phyloP scores from a whole-genome alignment of 805 yeast genomes.

The Metschnikowia hibisci region DNA sequence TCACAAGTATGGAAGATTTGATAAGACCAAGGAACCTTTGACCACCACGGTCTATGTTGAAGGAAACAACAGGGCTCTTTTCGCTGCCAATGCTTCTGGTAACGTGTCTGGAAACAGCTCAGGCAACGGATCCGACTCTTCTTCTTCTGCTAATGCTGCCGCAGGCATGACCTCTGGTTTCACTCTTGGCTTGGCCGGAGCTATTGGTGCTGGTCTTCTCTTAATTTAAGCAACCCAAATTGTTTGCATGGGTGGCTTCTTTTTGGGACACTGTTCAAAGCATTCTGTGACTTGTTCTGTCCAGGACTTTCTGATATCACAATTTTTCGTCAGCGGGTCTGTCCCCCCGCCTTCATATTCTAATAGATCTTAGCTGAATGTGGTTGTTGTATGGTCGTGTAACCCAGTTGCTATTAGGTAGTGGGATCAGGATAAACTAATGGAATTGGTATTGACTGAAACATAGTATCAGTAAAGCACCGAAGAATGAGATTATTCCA shows the following conservation, averaged over 20 bases:
- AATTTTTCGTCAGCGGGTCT: not conserved
- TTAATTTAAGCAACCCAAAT: constrained; percentile 21
- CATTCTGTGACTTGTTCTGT: not conserved
- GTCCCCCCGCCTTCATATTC: not conserved
- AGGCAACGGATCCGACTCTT: constrained; percentile 21
- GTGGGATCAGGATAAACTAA: too few species aligned
- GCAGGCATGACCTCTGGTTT: constrained; percentile 16
- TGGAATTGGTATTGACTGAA: too few species aligned
- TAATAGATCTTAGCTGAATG: not conserved
- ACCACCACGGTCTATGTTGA: constrained; percentile 35
- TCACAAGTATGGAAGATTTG: constrained; percentile 33
- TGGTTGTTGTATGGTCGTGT: not conserved
- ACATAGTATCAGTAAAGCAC: too few species aligned
- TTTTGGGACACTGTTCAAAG: not conserved
- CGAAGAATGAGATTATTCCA: too few species aligned
- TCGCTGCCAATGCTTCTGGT: constrained; percentile 2
- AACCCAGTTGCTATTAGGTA: too few species aligned
- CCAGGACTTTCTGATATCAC: not conserved
- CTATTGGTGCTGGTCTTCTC: constrained; percentile 48
- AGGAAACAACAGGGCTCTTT: constrained; percentile 15
- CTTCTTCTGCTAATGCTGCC: constrained; percentile 24
- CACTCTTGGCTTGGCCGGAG: constrained; percentile 37
- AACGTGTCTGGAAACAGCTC: constrained; percentile 16
- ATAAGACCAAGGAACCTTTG: constrained; percentile 30
- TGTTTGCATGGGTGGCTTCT: not conserved